Percentiles rank a stretch among this genome's conserved stretches.
Conservation (phyloP, 2,329 filamentous ascomycete species). For the Cladosporium sp. region DNA sequence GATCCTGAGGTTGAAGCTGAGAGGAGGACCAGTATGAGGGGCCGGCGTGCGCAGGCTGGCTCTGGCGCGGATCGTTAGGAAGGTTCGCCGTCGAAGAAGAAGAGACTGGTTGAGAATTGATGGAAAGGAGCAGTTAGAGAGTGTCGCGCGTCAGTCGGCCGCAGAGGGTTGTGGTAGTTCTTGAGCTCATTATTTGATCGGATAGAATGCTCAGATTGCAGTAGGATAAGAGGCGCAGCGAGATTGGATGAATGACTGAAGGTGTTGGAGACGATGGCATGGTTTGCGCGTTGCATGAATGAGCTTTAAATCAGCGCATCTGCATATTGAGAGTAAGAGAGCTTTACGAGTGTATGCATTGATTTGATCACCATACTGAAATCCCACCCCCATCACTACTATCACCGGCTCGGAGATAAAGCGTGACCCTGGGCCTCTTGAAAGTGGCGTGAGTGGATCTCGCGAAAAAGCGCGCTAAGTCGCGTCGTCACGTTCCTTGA, state of each 20-base stretch:
- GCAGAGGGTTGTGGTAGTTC: no score
- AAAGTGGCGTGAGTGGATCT: no score
- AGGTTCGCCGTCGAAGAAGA: conserved; percentile 11
- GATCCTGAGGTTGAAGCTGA: conserved; percentile 31
- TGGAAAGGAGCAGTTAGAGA: neutral
- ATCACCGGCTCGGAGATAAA: no score
- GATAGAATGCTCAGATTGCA: neutral
- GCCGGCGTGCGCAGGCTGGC: conserved; percentile 19
- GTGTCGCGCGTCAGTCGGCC: no score
- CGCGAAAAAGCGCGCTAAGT: no score
- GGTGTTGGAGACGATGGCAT: neutral
- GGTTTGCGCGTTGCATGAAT: neutral
- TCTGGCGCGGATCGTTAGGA: conserved; percentile 13
- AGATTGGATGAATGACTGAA: neutral
- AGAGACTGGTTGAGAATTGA: neutral
- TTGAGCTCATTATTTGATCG: no score
- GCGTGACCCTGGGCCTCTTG: no score
- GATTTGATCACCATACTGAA: neutral
- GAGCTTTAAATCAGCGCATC: neutral
- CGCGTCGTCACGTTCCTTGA: no score
- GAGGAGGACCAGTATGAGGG: conserved; percentile 20
- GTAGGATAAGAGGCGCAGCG: neutral
- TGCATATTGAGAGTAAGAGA: neutral
- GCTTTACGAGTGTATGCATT: neutral
- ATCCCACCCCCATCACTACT: no score